Evolutionary conservation across 805 yeast genomes (phyloP), one percentile per base, ranked within the genome.

Genomic region (Tetrapisispora iriomotensis): DNA sequence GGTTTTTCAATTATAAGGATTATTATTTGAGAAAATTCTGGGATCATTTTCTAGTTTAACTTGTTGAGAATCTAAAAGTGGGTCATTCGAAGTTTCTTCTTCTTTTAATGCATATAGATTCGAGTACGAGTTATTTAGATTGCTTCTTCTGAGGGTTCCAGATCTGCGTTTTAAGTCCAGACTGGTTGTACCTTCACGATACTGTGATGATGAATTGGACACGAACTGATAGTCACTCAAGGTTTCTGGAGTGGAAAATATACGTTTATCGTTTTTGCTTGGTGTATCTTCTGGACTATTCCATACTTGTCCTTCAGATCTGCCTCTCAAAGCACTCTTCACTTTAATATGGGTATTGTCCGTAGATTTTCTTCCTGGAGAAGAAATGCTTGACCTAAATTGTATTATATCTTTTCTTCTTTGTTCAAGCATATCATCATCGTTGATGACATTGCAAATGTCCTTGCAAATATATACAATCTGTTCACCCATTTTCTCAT

Each of bases 391-490:
- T 6, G 62, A 56, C 34, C 63, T 39, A 40, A 58, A 57, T 34
- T 50, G 50, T 12, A 52, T 40, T 1, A 60, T 52, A 21, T 58
- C 59, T 20, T 39, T 44, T 24, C 60, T 45, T 26, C 53, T 43
- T 38, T 49, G 45, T 29, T 55, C 56, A 15, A 58, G 43, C 8
- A 57, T 34, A 10, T 45, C 49, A 20, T 50, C 52, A 39, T 58
- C 57, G 8, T 46, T 42, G 19, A 57, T 38, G 23, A 69, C 66
- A 40, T 60, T 61, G 10, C 49, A 39, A 6, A 58, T 36, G 50
- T 70, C 72, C 35, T 62, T 61, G 32, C 73, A 61, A 6, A 51
- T 45, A 8, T 31, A 64, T 4, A 60, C 48, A 35, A 78, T 58
- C 45, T 71, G 72, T 19, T 53, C 48, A 6, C 45, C 49, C 38